A percentile compares a stretch with the other conserved stretches of the same genome.
These are phyloP conservation scores for Stagonosporopsis rhizophila DNA, from an alignment of 2,329 filamentous ascomycete species.

Conservation along the genomic window DNA sequence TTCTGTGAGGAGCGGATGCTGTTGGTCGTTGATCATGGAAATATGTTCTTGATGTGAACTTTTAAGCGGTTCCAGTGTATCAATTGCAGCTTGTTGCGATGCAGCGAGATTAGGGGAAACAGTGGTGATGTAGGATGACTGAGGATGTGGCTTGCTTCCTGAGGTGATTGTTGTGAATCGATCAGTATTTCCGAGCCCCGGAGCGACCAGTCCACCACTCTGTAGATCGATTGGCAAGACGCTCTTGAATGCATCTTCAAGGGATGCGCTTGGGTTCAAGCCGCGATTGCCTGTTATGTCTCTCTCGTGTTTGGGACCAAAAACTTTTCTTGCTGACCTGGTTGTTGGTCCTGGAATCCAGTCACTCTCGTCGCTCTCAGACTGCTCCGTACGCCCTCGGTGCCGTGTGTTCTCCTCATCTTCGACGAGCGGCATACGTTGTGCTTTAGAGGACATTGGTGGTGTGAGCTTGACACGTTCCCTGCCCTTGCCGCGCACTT, in stretches of 20 bases:
- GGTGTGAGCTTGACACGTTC: constrained; percentile 30
- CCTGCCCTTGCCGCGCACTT: constrained; percentile 35
- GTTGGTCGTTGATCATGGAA: constrained; percentile 34
- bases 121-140: constrained; percentile 30
- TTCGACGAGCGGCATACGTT: constrained; percentile 29
- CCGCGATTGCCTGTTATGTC: constrained; percentile 45
- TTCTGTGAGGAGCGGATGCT: constrained; percentile 35
- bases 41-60: constrained; percentile 40
- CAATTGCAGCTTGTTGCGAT: constrained; percentile 11
- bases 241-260: constrained; percentile 31
- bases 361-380: constrained; percentile 44
- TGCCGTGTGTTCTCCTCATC: constrained; percentile 44
- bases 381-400: constrained; percentile 30
- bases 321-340: constrained; percentile 16
- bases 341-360: constrained; percentile 46
- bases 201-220: constrained; percentile 13
- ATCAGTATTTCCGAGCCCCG: constrained; percentile 26
- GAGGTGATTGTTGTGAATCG: constrained; percentile 36
- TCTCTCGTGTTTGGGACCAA: constrained; percentile 21
- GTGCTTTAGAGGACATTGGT: constrained; percentile 26
- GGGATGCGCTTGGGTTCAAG: constrained; percentile 28
- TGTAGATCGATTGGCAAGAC: constrained; percentile 17
- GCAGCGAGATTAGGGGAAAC: constrained; percentile 23
- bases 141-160: constrained; percentile 24
- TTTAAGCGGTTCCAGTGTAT: constrained; percentile 34